A percentile compares a stretch with the other conserved stretches of the same genome.
phyloP scores from a whole-genome alignment of 148 eudicot genomes.

The Vaccinium darrowii region DNA sequence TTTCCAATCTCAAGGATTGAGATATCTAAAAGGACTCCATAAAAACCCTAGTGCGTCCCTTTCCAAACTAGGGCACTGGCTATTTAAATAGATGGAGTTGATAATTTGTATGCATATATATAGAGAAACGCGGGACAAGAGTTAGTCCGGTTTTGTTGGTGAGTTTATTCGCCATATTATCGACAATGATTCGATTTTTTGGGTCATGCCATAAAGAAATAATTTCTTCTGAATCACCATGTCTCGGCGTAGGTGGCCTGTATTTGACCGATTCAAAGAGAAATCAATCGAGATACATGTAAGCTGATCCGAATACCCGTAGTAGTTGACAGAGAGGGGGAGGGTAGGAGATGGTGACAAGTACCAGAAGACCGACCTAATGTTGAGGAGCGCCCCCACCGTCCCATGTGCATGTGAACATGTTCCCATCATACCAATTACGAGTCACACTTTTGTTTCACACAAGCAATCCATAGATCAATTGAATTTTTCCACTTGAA shows the following conservation, averaged over 20 bases:
- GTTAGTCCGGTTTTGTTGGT: too few species aligned
- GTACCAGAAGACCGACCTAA: conserved; percentile 36
- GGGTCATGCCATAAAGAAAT: too few species aligned
- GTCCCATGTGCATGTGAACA: conserved; percentile 35
- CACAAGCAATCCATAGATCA: neutral
- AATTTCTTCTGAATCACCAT: too few species aligned
- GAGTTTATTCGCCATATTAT: too few species aligned
- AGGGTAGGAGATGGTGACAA: conserved; percentile 25
- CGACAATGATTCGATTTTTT: too few species aligned
- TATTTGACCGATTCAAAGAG: too few species aligned
- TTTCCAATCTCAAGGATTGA: conserved; percentile 20
- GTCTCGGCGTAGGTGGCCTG: too few species aligned
- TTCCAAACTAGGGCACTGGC: conserved; percentile 15
- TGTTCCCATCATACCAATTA: conserved; percentile 24
- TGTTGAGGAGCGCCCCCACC: conserved; percentile 17
- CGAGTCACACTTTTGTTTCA: neutral
- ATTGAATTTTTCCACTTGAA: conserved; percentile 2
- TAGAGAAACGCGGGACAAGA: too few species aligned
- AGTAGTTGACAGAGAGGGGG: neutral
- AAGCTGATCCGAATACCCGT: too few species aligned
- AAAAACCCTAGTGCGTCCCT: neutral
- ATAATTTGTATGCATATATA: neutral
- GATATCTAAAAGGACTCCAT: neutral
- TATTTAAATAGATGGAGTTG: neutral
- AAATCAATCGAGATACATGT: too few species aligned